A percentile compares a stretch with the other conserved stretches of the same genome.
These are phyloP conservation scores for Zygosaccharomyces pseudobailii DNA, from an alignment of 1,139 yeast species.

Conservation along the genomic window DNA sequence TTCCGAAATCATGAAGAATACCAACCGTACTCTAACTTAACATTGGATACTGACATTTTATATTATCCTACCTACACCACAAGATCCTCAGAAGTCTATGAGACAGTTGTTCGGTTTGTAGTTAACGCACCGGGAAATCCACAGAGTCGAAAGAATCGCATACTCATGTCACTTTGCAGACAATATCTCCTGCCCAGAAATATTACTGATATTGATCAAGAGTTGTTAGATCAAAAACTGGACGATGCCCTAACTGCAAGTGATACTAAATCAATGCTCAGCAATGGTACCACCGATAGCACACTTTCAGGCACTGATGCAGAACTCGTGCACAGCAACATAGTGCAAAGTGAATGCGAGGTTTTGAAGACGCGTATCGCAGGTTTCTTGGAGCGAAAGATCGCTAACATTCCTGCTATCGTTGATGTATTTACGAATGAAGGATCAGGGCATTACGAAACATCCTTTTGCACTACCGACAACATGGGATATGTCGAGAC, in stretches of 20 bases:
- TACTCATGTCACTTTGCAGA: constrained; percentile 64
- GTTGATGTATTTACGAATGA: constrained; percentile 48
- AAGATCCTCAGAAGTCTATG: constrained; percentile 36
- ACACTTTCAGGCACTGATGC: background rate
- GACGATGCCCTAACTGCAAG: constrained; percentile 3
- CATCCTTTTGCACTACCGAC: constrained; percentile 45
- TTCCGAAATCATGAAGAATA: constrained; percentile 29
- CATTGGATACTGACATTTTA: constrained; percentile 37
- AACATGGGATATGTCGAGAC: constrained; percentile 54
- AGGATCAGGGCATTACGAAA: constrained; percentile 29
- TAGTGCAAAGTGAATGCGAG: constrained; percentile 25
- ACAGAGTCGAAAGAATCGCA: constrained; percentile 63
- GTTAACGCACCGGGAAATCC: constrained; percentile 61
- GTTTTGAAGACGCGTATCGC: constrained; percentile 51
- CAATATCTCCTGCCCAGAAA: constrained; percentile 53
- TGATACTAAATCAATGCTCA: constrained; percentile 10
- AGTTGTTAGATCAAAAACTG: constrained; percentile 8
- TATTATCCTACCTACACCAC: constrained; percentile 66
- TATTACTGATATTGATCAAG: constrained; percentile 27
- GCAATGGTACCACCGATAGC: constrained; percentile 4
- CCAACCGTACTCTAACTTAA: constrained; percentile 9
- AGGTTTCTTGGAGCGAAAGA: constrained; percentile 54
- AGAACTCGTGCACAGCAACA: constrained; percentile 1
- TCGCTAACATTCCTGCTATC: constrained; percentile 50
- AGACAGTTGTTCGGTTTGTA: constrained; percentile 71